phyloP scores from a whole-genome alignment of 163 green algal species.

The Coccomyxa subellipsoidea region DNA sequence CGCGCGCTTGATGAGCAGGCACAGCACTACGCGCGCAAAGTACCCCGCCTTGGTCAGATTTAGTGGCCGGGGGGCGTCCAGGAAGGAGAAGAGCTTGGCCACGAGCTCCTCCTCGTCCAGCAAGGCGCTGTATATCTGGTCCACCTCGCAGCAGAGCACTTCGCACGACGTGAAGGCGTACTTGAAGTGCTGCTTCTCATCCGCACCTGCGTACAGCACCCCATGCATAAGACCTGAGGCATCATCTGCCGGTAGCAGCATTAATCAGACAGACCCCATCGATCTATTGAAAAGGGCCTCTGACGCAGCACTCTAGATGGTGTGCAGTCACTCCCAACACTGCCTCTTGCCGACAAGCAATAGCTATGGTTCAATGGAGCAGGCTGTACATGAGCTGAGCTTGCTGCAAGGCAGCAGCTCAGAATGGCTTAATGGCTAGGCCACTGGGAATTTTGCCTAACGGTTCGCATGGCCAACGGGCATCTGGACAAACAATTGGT shows the following conservation, averaged over 20 bases:
- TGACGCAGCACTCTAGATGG: no score
- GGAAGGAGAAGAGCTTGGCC: constrained; percentile 76
- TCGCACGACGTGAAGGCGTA: constrained; percentile 96
- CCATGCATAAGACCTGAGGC: background rate
- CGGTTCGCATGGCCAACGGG: no score
- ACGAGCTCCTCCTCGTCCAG: constrained; percentile 81
- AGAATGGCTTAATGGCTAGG: no score
- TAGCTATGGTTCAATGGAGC: no score
- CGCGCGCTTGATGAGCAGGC: constrained; percentile 76
- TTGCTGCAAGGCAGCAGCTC: no score
- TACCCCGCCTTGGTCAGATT: constrained; percentile 68
- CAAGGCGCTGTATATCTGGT: constrained; percentile 89
- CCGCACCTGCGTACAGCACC: constrained; percentile 15
- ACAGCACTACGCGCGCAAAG: constrained; percentile 73
- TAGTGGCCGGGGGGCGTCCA: constrained; percentile 61
- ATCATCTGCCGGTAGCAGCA: background rate
- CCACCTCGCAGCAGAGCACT: constrained; percentile 97
- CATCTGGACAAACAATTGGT: no score
- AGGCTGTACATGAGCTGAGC: no score
- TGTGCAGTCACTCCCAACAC: no score
- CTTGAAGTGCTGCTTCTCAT: constrained; percentile 65
- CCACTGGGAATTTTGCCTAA: no score
- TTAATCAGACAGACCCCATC: no score
- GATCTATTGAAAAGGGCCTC: no score
- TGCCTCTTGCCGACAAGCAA: no score